Percentiles rank a stretch among this genome's conserved stretches.
These are phyloP conservation scores for Plasmodium billcollinsi DNA, from an alignment of 169 alveolate genomes.

Conservation along the genomic window DNA sequence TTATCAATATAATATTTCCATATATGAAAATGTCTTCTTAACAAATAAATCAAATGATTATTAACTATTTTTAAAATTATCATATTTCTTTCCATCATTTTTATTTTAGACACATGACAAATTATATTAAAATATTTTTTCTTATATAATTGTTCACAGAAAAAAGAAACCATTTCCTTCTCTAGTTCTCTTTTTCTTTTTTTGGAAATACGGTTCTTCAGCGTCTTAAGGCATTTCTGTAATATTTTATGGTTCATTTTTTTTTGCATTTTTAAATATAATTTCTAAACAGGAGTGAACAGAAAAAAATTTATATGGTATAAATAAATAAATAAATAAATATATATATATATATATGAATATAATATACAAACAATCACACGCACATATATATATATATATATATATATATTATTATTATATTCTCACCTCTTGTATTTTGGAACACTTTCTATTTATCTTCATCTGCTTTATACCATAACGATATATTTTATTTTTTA, in stretches of 20 bases:
- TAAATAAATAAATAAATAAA: not conserved
- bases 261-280: conserved; percentile 3
- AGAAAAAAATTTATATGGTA: not conserved
- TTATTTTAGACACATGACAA: not conserved
- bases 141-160: conserved; percentile 4
- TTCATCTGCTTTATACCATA: conserved; percentile 6
- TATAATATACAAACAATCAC: not conserved
- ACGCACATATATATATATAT: not conserved
- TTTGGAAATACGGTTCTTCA: conserved; percentile 11
- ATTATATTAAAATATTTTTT: conserved; percentile 20
- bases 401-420: not conserved
- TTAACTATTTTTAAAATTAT: not conserved
- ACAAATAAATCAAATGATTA: not conserved
- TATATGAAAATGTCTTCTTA: not conserved
- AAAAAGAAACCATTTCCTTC: not conserved
- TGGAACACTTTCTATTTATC: conserved; percentile 3
- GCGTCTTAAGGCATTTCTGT: not conserved
- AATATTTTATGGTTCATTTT: conserved; percentile 7
- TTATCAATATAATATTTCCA: conserved; percentile 17
- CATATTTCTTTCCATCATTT: not conserved
- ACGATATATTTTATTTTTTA: conserved; percentile 15
- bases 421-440: conserved; percentile 29
- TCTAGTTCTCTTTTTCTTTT: conserved; percentile 22
- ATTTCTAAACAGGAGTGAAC: conserved; percentile 12
- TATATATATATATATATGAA: not conserved